phyloP scores from a whole-genome alignment of 768 basidiomycete genomes.

The Boletus patriciae region DNA sequence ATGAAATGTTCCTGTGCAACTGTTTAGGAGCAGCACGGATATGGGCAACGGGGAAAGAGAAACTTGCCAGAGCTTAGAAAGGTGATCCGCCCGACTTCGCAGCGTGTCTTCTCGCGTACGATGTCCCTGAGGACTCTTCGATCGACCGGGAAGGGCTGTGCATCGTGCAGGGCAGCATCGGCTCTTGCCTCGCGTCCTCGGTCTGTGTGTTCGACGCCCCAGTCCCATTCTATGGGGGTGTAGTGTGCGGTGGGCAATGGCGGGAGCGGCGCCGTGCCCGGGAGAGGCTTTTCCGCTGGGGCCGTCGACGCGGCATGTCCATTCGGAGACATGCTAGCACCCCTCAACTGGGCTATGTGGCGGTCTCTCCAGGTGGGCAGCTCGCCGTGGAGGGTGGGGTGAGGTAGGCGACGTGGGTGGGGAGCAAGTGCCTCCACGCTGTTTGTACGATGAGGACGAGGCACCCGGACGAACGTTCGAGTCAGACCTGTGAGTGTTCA shows the following conservation, averaged over 20 bases:
- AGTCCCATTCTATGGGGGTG: slow-evolving; percentile 57
- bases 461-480: slow-evolving; percentile 7
- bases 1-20: slow-evolving; percentile 74
- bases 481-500: slow-evolving; percentile 20
- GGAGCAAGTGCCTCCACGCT: not conserved
- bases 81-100: slow-evolving; percentile 64
- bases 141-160: slow-evolving; percentile 73
- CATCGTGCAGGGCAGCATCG: slow-evolving; percentile 60
- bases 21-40: slow-evolving; percentile 3
- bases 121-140: slow-evolving; percentile 73
- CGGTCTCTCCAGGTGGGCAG: slow-evolving; percentile 5
- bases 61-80: slow-evolving; percentile 73
- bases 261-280: slow-evolving; percentile 26
- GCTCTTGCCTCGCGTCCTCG: slow-evolving; percentile 61
- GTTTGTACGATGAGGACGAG: not conserved
- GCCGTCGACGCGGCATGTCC: not conserved
- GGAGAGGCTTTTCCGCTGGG: not conserved
- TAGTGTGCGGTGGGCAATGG: slow-evolving; percentile 5
- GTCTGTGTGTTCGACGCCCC: slow-evolving; percentile 72
- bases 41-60: slow-evolving; percentile 10
- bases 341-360: slow-evolving; percentile 4
- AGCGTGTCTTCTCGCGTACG: slow-evolving; percentile 65
- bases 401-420: not conserved
- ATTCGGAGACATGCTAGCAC: slow-evolving; percentile 11
- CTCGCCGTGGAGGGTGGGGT: not conserved